Evolutionary conservation across 768 basidiomycete genomes (phyloP), one percentile per base, ranked within the genome.

Genomic region (Hygrophorus pudorinus): DNA sequence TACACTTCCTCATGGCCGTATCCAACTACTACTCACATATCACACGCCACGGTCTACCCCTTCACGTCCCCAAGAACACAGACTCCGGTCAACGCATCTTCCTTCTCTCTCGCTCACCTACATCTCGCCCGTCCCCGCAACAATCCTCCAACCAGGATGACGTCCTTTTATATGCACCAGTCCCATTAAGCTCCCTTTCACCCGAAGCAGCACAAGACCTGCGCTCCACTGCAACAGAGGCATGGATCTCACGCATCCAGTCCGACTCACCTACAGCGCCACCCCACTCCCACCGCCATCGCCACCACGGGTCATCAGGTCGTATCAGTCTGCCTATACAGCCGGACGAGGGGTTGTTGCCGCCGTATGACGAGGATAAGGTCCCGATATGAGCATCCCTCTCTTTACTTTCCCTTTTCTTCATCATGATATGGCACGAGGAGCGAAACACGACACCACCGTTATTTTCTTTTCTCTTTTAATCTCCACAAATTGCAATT

Each of bases 1-100:
- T 88, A 41, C 85, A 88, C 59, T 83, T 85, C 61, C 72, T 87
- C 29, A 68, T 88, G 48, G 75, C 82, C 2, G 70, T 89, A 9
- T 75, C 81, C 5, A 80, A 72, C 41, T 77, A 78, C 51, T 79
- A 85, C 58, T 62, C 69, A 6, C 67, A 73, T 35, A 64, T 86
- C 30, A 60, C 65, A 21, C 72, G 73, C n/a, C 65, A 66, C 17
- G 46, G 40, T 35, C 42, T 47, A 49, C 52, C 49, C 51, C 43
- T 40, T 33, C 48, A 34, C 20, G 31, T 54, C 32, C 49, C 49
- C 33, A 52, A 48, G 33, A 48, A 47, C 42, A 44, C 47, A 38
- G 42, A 28, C 36, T 58, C 65, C 4, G 54, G 76, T 32, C 78
- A 79, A 48, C 77, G 79, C 46, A 78, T 87, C 49, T 78, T 87